phyloP scores from a whole-genome alignment of 2,329 filamentous ascomycete genomes.

The Aspergillus carbonarius region DNA sequence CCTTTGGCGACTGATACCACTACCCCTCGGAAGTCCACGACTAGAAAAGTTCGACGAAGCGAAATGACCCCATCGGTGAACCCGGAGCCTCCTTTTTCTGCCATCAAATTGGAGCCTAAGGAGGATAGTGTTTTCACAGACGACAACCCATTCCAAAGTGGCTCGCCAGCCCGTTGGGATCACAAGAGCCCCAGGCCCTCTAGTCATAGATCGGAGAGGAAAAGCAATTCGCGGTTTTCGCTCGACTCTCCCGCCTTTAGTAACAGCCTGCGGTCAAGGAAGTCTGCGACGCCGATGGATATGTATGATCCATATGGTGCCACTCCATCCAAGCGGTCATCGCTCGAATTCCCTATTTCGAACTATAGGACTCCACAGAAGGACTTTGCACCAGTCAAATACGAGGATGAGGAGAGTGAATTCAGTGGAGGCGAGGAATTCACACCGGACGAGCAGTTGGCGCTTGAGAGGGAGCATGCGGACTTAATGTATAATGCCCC shows the following conservation, averaged over 20 bases:
- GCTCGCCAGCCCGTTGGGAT: constrained; percentile 61
- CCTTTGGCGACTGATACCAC: constrained; percentile 37
- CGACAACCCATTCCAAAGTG: constrained; percentile 92
- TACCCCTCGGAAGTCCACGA: constrained; percentile 45
- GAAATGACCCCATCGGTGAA: constrained; percentile 41
- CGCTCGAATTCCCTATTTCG: constrained; percentile 55
- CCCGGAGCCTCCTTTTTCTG: constrained; percentile 37
- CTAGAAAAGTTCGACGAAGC: constrained; percentile 54
- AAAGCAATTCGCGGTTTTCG: constrained; percentile 49
- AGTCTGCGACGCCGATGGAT: constrained; percentile 33
- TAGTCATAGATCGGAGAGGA: constrained; percentile 42
- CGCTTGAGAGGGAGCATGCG: constrained; percentile 68
- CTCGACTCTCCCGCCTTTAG: constrained; percentile 26
- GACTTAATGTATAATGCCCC: constrained; percentile 40
- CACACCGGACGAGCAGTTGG: constrained; percentile 83
- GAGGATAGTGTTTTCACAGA: constrained; percentile 73
- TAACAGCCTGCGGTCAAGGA: constrained; percentile 30
- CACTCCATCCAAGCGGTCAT: constrained; percentile 55
- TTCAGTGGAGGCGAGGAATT: constrained; percentile 76
- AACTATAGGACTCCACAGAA: constrained; percentile 34
- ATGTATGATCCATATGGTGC: constrained; percentile 54
- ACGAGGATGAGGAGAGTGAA: constrained; percentile 57
- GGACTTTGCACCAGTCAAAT: constrained; percentile 42
- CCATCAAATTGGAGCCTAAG: constrained; percentile 45
- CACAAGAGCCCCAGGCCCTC: constrained; percentile 42